phyloP scores from a whole-genome alignment of 2,329 filamentous ascomycete species.

The Monosporascus sp. region DNA sequence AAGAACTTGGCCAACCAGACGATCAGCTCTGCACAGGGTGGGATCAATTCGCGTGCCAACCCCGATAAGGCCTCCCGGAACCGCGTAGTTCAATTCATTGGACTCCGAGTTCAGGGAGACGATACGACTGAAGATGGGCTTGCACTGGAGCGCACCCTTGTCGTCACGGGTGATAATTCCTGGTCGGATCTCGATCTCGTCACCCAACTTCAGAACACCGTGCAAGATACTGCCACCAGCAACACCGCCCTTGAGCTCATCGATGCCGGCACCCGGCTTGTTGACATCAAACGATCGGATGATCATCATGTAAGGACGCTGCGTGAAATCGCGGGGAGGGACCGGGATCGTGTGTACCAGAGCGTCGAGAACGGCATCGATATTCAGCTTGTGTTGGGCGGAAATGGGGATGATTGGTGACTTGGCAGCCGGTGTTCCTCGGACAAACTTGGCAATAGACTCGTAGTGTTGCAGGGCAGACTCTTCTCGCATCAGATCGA shows the following conservation, averaged over 20 bases:
- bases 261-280: constrained; percentile 98
- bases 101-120: constrained; percentile 95
- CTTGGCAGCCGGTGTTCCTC: constrained; percentile 92
- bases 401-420: constrained; percentile 94
- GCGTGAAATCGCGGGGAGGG: constrained; percentile 82
- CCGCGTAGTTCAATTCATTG: constrained; percentile 97
- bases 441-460: constrained; percentile 97
- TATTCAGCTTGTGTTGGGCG: constrained; percentile 98
- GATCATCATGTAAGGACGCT: constrained; percentile 96
- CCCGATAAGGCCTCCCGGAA: constrained; percentile 95
- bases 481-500: constrained; percentile 96
- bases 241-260: constrained; percentile 97
- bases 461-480: constrained; percentile 90
- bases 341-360: constrained; percentile 94
- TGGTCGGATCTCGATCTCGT: constrained; percentile 98
- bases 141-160: constrained; percentile 89
- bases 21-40: constrained; percentile 96
- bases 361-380: constrained; percentile 94
- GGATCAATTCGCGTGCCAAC: constrained; percentile 97
- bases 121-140: constrained; percentile 92
- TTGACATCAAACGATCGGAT: constrained; percentile 99
- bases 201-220: constrained; percentile 92
- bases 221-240: constrained; percentile 95
- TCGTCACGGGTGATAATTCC: constrained; percentile 96
- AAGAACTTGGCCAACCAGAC: constrained; percentile 95